Evolutionary conservation across 495 filamentous ascomycete species (phyloP).

Genomic region (Chaetomium tenue): DNA sequence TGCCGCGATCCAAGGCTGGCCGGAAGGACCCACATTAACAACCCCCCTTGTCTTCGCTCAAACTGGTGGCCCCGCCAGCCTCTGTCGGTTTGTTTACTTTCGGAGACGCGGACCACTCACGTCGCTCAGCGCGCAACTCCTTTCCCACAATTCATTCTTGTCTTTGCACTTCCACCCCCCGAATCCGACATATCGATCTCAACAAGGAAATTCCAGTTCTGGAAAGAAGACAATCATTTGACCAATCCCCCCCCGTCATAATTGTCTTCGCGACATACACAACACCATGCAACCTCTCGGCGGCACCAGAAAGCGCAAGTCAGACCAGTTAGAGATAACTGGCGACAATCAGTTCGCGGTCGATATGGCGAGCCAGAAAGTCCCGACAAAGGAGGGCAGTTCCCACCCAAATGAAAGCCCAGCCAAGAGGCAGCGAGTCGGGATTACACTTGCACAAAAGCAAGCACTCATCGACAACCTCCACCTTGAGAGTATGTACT

Average conservation of each 20-base stretch:
- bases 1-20: neutral
- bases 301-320: slow-evolving; percentile 60
- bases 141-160: slow-evolving; percentile 23
- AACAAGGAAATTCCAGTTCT: neutral
- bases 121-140: slow-evolving; percentile 18
- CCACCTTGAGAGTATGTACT: slow-evolving; percentile 78
- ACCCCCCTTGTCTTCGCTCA: neutral
- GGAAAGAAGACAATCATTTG: neutral
- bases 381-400: slow-evolving; percentile 43
- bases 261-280: neutral
- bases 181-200: neutral
- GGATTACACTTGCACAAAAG: slow-evolving; percentile 76
- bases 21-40: slow-evolving; percentile 4
- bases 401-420: slow-evolving; percentile 56
- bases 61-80: slow-evolving; percentile 18
- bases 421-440: slow-evolving; percentile 56
- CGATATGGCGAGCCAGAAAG: slow-evolving; percentile 36
- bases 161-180: slow-evolving; percentile 1
- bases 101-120: slow-evolving; percentile 33
- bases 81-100: slow-evolving; percentile 40
- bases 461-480: slow-evolving; percentile 89
- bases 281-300: slow-evolving; percentile 45
- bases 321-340: slow-evolving; percentile 45
- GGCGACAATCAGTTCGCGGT: slow-evolving; percentile 33
- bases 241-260: neutral